Base-by-base conservation (phyloP, 768 basidiomycete species). In the Lentinula boryana region DNA sequence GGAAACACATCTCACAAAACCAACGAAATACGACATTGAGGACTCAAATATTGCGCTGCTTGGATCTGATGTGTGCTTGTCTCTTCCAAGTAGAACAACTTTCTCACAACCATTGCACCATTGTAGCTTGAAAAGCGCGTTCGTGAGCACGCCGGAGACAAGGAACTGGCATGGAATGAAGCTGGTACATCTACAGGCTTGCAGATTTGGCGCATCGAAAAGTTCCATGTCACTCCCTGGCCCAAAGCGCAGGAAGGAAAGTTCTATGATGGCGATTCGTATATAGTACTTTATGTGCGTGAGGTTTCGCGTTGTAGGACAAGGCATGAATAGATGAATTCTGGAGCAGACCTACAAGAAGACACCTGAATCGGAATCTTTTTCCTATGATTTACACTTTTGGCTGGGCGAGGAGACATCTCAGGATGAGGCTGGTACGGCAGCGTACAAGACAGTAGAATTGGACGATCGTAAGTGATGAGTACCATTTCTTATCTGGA, bases 251-350 rank as follows among this genome's bases (percentile, higher is more conserved):
- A 76, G 15, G 70, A 74, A 49, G 84, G 86, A 7, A 73, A 73
- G 7, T 87, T 87, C 71, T 88, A 85, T 65, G 78, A 81, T 63
- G 87, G 84, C 1, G 84, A 87, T 69, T 84, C 84, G 1, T 87
- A 87, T 64, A 82, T 88, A 58, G 72, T 87, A n/a, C 71, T 87
- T 33, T 76, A 86, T 68, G 85, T 84, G 63, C 64, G 80, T 69
- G 27, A 52, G 9, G 12, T 57, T n/a, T 23, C 4, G 16, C 33
- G 41, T 41, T 12, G 27, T 38, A 35, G 12, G 15, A 6, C 27
- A 8, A 12, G n/a, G 6, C n/a, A 10, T 49, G 5, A 49, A 12
- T 36, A 27, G 31, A 43, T 35, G 12, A 21, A 54, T 32, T 43
- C 48, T 7, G 21, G 5, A 18, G 41, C 58, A 88, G 86, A 86